Percentiles rank a stretch among this genome's conserved stretches.
These are phyloP conservation scores for Allium fistulosum DNA, from an alignment of 106 monocot genomes.

Conservation along the genomic window DNA sequence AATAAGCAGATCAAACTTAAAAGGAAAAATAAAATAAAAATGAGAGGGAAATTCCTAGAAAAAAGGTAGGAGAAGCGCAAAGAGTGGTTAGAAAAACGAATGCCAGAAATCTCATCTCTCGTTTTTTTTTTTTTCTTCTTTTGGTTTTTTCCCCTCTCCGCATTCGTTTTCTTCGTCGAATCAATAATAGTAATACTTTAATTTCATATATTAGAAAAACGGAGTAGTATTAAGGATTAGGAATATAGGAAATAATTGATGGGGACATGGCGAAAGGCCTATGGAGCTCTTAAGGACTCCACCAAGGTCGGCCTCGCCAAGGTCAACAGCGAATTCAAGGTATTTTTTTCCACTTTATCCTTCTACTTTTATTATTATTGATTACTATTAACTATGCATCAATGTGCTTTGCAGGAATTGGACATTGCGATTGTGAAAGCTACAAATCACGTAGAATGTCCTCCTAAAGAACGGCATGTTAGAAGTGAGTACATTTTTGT, in stretches of 20 bases:
- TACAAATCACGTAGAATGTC: slow-evolving; percentile 53
- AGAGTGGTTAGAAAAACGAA: neutral
- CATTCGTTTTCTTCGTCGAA: neutral
- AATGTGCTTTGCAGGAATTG: slow-evolving; percentile 21
- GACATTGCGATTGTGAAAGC: slow-evolving; percentile 60
- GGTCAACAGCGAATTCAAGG: slow-evolving; percentile 99
- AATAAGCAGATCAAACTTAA: no score
- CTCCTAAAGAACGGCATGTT: slow-evolving; percentile 47
- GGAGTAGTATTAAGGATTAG: slow-evolving; percentile 3
- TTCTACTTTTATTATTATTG: neutral
- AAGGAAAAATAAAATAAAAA: neutral
- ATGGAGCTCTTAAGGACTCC: slow-evolving; percentile 90
- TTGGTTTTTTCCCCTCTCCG: neutral
- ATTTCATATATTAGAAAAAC: neutral
- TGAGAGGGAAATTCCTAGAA: neutral
- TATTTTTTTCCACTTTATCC: neutral
- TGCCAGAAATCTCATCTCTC: neutral
- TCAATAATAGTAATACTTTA: neutral
- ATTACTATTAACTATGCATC: no score
- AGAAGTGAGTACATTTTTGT: slow-evolving; percentile 30
- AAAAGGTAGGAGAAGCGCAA: neutral
- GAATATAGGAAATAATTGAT: slow-evolving; percentile 7
- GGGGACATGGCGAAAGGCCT: slow-evolving; percentile 81
- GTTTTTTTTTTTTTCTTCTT: neutral
- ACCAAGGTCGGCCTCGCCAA: slow-evolving; percentile 96